Evolutionary conservation across 2,329 filamentous ascomycete species (phyloP).

Genomic region (Dactylonectria estremocensis): DNA sequence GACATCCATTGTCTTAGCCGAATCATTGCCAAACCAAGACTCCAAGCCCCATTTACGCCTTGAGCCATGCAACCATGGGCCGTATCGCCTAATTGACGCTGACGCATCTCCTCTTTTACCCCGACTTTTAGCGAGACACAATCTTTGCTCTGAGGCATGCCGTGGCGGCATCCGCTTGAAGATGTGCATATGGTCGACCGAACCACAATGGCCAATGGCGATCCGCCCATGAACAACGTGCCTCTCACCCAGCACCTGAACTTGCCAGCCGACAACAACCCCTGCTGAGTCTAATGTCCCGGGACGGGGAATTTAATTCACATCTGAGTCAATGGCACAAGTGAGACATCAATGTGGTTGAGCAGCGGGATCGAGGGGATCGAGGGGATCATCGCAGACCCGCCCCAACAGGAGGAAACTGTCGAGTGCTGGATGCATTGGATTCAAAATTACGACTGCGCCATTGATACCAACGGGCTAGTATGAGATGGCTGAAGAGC

Average conservation of each 20-base stretch:
- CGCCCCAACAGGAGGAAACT: slow-evolving; percentile 5
- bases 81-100: slow-evolving; percentile 38
- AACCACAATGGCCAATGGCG: slow-evolving; percentile 41
- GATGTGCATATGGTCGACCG: slow-evolving; percentile 36
- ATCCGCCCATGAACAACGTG: slow-evolving; percentile 44
- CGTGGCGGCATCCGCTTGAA: slow-evolving; percentile 31
- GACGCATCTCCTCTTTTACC: slow-evolving; percentile 33
- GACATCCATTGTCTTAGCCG: slow-evolving; percentile 25
- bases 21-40: slow-evolving; percentile 9
- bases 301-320: slow-evolving; percentile 23
- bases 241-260: slow-evolving; percentile 39
- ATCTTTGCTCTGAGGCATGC: slow-evolving; percentile 35
- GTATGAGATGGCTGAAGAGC: slow-evolving; percentile 1
- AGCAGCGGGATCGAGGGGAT: slow-evolving; percentile 5
- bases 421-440: background rate
- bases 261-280: slow-evolving; percentile 24
- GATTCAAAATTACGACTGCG: slow-evolving; percentile 1
- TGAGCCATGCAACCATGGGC: slow-evolving; percentile 14
- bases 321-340: slow-evolving; percentile 20
- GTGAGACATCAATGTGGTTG: slow-evolving; percentile 34
- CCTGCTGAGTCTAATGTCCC: slow-evolving; percentile 30
- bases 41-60: slow-evolving; percentile 14
- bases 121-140: slow-evolving; percentile 46
- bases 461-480: slow-evolving; percentile 14
- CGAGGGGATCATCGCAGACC: too few relatives aligned